phyloP scores from a whole-genome alignment of 768 basidiomycete species.

The Serendipita sp. region DNA sequence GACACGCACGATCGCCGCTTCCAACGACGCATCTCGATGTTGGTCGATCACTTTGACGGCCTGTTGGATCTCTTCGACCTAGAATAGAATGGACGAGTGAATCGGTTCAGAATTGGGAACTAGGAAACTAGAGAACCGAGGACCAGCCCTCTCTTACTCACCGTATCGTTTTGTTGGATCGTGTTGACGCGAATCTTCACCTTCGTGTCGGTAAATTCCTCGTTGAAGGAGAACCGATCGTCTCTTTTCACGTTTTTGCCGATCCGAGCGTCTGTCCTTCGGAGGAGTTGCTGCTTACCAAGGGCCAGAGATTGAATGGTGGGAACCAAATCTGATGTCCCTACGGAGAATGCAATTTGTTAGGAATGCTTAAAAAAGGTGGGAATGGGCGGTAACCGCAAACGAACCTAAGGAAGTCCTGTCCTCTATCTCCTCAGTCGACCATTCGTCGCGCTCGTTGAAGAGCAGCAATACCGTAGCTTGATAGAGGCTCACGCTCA shows the following conservation, averaged over 20 bases:
- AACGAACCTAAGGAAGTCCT: constrained; percentile 48
- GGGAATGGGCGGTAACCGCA: not conserved
- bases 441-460: constrained; percentile 46
- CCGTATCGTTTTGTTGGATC: constrained; percentile 86
- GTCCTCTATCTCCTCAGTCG: constrained; percentile 55
- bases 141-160: constrained; percentile 17
- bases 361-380: not conserved
- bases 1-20: constrained; percentile 90
- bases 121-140: too few species aligned
- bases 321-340: constrained; percentile 53
- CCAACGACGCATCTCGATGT: constrained; percentile 71
- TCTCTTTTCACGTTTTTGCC: constrained; percentile 57
- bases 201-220: constrained; percentile 61
- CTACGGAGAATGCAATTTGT: constrained; percentile 22
- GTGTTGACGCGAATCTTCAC: constrained; percentile 84
- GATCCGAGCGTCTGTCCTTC: constrained; percentile 42
- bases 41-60: constrained; percentile 75
- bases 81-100: not conserved
- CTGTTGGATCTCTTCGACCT: constrained; percentile 56
- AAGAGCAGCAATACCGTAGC: constrained; percentile 75
- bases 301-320: constrained; percentile 87
- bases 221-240: constrained; percentile 72
- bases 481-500: constrained; percentile 84
- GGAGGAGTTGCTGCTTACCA: constrained; percentile 76
- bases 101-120: constrained; percentile 16